A percentile compares a stretch with the other conserved stretches of the same genome.
These are phyloP conservation scores for Crocinoboletus sp. DNA, from an alignment of 1,284 basidiomycete genomes.

Conservation along the genomic window DNA sequence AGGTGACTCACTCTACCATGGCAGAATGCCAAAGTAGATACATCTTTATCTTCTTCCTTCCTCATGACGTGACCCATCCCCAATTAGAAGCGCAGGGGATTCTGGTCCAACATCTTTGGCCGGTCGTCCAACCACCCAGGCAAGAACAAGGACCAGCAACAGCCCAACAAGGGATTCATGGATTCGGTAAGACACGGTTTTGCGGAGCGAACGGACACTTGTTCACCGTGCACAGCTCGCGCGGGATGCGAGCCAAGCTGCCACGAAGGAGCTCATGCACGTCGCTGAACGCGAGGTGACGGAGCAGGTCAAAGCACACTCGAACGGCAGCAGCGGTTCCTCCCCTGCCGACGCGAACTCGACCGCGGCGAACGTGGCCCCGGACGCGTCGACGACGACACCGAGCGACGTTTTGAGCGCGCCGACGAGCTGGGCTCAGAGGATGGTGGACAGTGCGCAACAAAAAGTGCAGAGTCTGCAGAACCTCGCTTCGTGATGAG, in stretches of 20 bases:
- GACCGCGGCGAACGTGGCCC: background rate
- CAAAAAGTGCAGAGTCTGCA: constrained; percentile 18
- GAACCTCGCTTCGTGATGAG: constrained; percentile 1
- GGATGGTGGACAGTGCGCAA: constrained; percentile 9
- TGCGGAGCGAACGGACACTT: too few species aligned
- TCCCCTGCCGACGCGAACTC: constrained; percentile 4
- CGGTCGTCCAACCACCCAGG: constrained; percentile 5
- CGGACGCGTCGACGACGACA: constrained; percentile 1
- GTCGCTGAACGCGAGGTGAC: constrained; percentile 12
- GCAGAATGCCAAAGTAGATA: constrained; percentile 12
- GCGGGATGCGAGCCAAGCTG: constrained; percentile 7
- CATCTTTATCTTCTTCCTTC: background rate
- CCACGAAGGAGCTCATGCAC: constrained; percentile 3
- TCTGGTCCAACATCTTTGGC: constrained; percentile 13
- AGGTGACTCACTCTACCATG: background rate
- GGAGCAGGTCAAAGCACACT: constrained; percentile 6
- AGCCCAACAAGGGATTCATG: constrained; percentile 11
- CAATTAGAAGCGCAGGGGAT: constrained; percentile 20
- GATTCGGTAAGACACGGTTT: constrained; percentile 6
- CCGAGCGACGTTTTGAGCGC: constrained; percentile 2
- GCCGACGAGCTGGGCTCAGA: constrained; percentile 19
- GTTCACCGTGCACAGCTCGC: constrained; percentile 13
- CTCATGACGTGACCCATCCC: background rate
- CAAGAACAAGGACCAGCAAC: constrained; percentile 1
- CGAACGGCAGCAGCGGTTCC: background rate